Base-by-base conservation (phyloP, 495 filamentous ascomycete species). In the Cetradonia linearis region DNA sequence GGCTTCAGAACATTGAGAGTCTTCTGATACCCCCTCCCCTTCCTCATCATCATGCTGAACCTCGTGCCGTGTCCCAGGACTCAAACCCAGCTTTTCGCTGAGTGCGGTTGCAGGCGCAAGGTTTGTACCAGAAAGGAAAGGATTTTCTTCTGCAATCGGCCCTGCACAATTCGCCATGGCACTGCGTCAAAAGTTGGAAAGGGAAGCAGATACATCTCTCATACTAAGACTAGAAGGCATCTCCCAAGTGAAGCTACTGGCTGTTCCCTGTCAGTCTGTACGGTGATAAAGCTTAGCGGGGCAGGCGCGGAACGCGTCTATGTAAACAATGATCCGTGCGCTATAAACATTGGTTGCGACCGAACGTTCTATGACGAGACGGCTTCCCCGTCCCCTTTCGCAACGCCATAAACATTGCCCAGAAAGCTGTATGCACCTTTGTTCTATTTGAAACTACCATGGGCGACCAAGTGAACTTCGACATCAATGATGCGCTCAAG, bases 401-500 rank as follows among this genome's bases (percentile, higher is more conserved):
- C 18, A 54, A 2, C 31, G 20, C 42, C n/a, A 14, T 46, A 46
- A 1, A 46, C 7, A 46, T 46, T 46, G 9, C 2, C 20, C 13
- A 10, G 2, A 36, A 54, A 20, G 20, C 1, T 20, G 50, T n/a
- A 31, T 54, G 14, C 31, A 16, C 14, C 23, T 54, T 23, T 53
- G 18, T 53, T 14, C 13, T 7, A 2, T 40, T 27, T 11, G 4
- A 6, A 9, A 10, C 30, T 4, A 60, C 5, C 27, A 60, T 60
- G 58, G 36, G 18, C 69, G 77, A 81, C 55, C 75, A 76, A 62
- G 77, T 88, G 66, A 81, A 84, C 62, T 99, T 97, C 73, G 89
- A 97, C 70, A 87, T 99, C 71, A 96, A 96, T 73, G 85, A 93
- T 68, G 86, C 90, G 63, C 85, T 97, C 72, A 96, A 95, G 77